Evolutionary conservation across 345 rosid genomes (phyloP).

Genomic region (Ailanthus altissimus): DNA sequence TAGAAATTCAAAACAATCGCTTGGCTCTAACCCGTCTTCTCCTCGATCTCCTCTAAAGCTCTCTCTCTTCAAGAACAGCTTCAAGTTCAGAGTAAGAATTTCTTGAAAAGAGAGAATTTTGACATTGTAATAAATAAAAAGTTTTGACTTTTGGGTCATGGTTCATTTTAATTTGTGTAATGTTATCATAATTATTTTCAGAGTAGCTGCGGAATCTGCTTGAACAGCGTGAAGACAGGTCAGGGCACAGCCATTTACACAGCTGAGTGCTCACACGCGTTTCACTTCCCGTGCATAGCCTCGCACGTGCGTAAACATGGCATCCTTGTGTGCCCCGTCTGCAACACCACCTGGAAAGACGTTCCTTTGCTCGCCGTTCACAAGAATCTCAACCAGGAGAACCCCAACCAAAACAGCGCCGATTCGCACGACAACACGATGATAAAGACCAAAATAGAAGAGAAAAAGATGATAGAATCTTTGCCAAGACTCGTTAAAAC

Average conservation of each 20-base stretch:
- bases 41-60: slow-evolving; percentile 80
- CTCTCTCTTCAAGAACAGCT: slow-evolving; percentile 74
- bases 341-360: slow-evolving; percentile 71
- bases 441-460: slow-evolving; percentile 30
- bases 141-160: not conserved
- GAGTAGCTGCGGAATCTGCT: slow-evolving; percentile 78
- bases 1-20: slow-evolving; percentile 28
- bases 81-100: slow-evolving; percentile 74
- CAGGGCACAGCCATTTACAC: slow-evolving; percentile 83
- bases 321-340: slow-evolving; percentile 72
- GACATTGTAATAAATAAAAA: not conserved
- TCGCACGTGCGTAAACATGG: slow-evolving; percentile 57
- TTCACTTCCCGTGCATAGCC: slow-evolving; percentile 83
- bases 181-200: slow-evolving; percentile 24
- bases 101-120: not conserved
- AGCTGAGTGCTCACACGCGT: slow-evolving; percentile 80
- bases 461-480: slow-evolving; percentile 36
- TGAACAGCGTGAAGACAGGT: slow-evolving; percentile 72
- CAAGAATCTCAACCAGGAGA: slow-evolving; percentile 11
- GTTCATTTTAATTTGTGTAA: not conserved
- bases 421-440: slow-evolving; percentile 14
- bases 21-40: slow-evolving; percentile 59
- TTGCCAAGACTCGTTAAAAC: slow-evolving; percentile 36
- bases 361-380: slow-evolving; percentile 57
- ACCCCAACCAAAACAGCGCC: slow-evolving; percentile 19